Percentiles rank a stretch among this genome's conserved stretches.
Evolutionary conservation across 2,329 filamentous ascomycete genomes (phyloP).

Genomic region (Penicillium sp.): DNA sequence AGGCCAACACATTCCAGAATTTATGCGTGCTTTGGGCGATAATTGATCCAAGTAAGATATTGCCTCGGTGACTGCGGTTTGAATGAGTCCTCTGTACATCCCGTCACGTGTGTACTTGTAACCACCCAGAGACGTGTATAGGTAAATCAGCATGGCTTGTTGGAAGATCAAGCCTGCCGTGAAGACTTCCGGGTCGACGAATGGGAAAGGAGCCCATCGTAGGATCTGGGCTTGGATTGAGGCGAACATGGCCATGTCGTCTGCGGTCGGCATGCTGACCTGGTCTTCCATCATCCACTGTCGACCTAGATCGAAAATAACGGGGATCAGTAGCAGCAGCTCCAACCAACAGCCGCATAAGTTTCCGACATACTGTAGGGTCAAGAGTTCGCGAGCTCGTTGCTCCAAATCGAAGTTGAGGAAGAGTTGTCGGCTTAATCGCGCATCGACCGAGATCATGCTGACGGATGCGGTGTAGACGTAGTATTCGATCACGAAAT

Average conservation of each 20-base stretch:
- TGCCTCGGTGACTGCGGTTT: constrained; percentile 27
- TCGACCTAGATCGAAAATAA: constrained; percentile 33
- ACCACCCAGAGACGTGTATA: constrained; percentile 32
- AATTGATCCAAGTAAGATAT: constrained; percentile 28
- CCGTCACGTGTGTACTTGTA: constrained; percentile 27
- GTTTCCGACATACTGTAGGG: constrained; percentile 31
- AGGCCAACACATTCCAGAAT: constrained; percentile 39
- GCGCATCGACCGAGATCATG: constrained; percentile 48
- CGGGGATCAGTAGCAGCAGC: constrained; percentile 30
- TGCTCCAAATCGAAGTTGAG: constrained; percentile 48
- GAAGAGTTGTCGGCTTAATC: constrained; percentile 29
- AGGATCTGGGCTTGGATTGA: constrained; percentile 46
- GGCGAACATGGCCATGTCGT: constrained; percentile 48
- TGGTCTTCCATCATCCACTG: constrained; percentile 37
- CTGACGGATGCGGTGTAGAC: constrained; percentile 50
- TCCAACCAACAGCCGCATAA: constrained; percentile 35
- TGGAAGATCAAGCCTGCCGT: constrained; percentile 49
- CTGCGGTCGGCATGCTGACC: constrained; percentile 32
- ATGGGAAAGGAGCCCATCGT: constrained; percentile 40
- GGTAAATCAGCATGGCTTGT: constrained; percentile 48
- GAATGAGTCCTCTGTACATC: constrained; percentile 28
- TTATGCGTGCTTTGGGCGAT: constrained; percentile 28
- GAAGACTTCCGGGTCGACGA: constrained; percentile 39
- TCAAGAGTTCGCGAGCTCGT: constrained; percentile 29
- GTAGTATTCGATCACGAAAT: constrained; percentile 53